phyloP scores from a whole-genome alignment of 1,139 yeast genomes.

The Candida tropicalis region DNA sequence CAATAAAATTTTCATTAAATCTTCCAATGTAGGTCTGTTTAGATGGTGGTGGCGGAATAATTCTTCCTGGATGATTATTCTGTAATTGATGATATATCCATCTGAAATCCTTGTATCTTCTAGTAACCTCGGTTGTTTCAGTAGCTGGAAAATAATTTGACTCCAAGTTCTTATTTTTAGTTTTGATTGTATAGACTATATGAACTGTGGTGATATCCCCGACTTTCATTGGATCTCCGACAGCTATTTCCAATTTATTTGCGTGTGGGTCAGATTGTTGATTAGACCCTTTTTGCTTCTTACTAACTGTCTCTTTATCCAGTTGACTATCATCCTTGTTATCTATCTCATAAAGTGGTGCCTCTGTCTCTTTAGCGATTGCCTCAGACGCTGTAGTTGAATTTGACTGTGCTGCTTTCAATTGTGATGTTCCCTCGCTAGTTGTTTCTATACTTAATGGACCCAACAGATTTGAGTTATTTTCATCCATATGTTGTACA shows the following conservation, averaged over 20 bases:
- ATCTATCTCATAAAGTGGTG: conserved; percentile 51
- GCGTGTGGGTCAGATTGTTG: conserved; percentile 8
- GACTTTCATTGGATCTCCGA: conserved; percentile 89
- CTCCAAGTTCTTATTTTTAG: conserved; percentile 44
- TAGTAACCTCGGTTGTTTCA: conserved; percentile 54
- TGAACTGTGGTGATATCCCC: conserved; percentile 91
- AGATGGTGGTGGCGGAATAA: conserved; percentile 96
- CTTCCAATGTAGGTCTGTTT: conserved; percentile 88
- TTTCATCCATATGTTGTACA: conserved; percentile 31
- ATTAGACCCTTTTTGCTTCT: conserved; percentile 6
- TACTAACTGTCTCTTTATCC: not conserved
- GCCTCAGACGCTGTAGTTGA: conserved; percentile 23
- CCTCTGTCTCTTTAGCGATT: conserved; percentile 44
- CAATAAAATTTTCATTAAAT: conserved; percentile 85
- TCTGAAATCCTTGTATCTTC: conserved; percentile 82
- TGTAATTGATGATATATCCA: conserved; percentile 91
- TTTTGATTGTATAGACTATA: conserved; percentile 79
- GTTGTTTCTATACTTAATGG: conserved; percentile 37
- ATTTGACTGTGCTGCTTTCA: conserved; percentile 6
- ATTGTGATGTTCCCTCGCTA: not conserved
- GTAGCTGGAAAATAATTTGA: conserved; percentile 28
- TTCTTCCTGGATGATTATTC: conserved; percentile 83
- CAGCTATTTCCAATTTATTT: conserved; percentile 60
- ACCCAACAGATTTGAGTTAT: conserved; percentile 34
- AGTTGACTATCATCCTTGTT: conserved; percentile 1